Conservation (phyloP, 208 protist species). For the Herpetomonas tarakana region DNA sequence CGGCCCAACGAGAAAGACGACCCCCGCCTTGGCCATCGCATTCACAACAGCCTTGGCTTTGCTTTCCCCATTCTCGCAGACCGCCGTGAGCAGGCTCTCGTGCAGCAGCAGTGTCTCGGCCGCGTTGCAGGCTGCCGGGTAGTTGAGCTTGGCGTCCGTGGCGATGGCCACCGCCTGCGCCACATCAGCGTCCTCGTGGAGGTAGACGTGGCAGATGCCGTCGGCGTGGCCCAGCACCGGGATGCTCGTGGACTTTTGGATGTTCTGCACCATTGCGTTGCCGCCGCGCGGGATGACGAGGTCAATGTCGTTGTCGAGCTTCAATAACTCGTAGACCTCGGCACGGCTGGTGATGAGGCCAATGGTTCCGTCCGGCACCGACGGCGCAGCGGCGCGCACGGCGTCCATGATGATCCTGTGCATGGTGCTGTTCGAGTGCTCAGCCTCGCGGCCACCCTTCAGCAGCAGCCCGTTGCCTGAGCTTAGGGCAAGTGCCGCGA, state of each 20-base stretch:
- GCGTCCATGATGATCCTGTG: conserved; percentile 46
- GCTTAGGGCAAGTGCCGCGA: conserved; percentile 74
- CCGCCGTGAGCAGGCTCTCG: conserved; percentile 16
- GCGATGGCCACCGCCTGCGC: conserved; percentile 51
- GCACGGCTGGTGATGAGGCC: conserved; percentile 50
- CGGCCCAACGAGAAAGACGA: conserved; percentile 51
- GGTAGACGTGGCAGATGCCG: conserved; percentile 94
- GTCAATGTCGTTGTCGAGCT: conserved; percentile 83
- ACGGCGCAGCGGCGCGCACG: conserved; percentile 27
- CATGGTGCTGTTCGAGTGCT: conserved; percentile 51
- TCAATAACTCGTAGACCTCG: conserved; percentile 40
- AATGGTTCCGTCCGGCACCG: conserved; percentile 40
- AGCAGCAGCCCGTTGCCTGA: conserved; percentile 89
- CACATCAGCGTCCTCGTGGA: conserved; percentile 79
- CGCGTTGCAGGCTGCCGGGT: conserved; percentile 94
- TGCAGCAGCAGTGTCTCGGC: conserved; percentile 93
- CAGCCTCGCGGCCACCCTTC: conserved; percentile 84
- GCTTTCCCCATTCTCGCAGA: conserved; percentile 10
- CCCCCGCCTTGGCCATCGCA: conserved; percentile 39
- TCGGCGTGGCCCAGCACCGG: conserved; percentile 94
- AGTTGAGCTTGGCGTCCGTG: conserved; percentile 91
- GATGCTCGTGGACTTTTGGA: conserved; percentile 85
- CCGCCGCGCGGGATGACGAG: conserved; percentile 92
- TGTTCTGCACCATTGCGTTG: conserved; percentile 85
- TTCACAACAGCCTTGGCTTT: conserved; percentile 27